phyloP scores from a whole-genome alignment of 495 filamentous ascomycete genomes.

The Jackrogersella multiformis region DNA sequence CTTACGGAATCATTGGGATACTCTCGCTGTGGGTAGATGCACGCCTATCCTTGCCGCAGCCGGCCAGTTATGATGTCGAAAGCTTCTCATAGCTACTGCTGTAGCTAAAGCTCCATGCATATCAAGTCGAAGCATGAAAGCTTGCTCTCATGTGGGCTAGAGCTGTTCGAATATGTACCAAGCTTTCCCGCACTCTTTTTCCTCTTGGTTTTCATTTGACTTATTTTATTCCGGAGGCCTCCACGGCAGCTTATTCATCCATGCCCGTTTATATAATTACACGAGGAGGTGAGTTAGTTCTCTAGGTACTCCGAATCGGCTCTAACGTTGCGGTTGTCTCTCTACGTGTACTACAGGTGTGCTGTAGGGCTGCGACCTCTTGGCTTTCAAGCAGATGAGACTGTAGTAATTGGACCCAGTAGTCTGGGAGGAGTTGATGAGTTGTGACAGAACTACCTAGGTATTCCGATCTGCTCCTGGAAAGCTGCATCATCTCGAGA shows the following conservation, averaged over 20 bases:
- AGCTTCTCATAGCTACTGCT: constrained; percentile 30
- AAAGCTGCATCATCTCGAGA: constrained; percentile 15
- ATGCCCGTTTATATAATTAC: constrained; percentile 19
- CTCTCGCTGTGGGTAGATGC: constrained; percentile 23
- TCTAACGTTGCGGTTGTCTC: constrained; percentile 8
- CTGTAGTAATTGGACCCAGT: constrained; percentile 40
- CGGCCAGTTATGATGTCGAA: constrained; percentile 27
- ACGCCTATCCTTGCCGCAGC: constrained; percentile 29
- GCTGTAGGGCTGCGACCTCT: constrained; percentile 34
- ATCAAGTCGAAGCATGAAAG: constrained; percentile 37
- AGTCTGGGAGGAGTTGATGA: constrained; percentile 36
- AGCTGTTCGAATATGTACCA: constrained; percentile 32
- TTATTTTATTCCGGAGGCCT: constrained; percentile 34
- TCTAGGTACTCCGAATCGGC: constrained; percentile 29
- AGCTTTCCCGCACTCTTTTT: constrained; percentile 21
- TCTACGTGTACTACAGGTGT: constrained; percentile 24
- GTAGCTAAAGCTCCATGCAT: constrained; percentile 41
- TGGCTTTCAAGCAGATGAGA: constrained; percentile 32
- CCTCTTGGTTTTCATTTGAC: constrained; percentile 12
- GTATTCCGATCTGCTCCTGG: constrained; percentile 18
- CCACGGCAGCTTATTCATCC: constrained; percentile 19
- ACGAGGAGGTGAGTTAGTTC: constrained; percentile 13
- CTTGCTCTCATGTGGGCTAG: constrained; percentile 25
- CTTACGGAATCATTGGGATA: constrained; percentile 22
- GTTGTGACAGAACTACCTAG: constrained; percentile 26